Base-by-base conservation (phyloP, 179 eudicot genomes). In the Drosera spatulata region DNA sequence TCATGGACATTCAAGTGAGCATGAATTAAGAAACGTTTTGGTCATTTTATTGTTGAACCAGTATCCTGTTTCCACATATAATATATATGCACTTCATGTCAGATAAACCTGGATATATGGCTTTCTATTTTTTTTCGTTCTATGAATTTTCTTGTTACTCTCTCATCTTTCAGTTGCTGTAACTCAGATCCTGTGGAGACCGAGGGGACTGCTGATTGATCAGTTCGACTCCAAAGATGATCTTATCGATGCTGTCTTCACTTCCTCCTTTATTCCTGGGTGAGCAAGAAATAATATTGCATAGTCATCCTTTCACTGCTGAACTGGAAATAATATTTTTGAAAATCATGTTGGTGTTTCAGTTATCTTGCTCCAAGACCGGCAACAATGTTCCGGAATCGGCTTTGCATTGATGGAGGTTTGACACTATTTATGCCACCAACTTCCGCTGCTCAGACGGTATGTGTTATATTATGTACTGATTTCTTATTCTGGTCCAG, bases 241-340 rank as follows among this genome's bases (percentile, higher is more conserved):
- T 79, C 86, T 94, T 61, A 86, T 94, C 61, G 81, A 94, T 75
- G 99, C 99, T 33, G 80, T 94, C 46, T 59, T 94, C 62, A 94
- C 99, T 15, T 94, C 99, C 42, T 94, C 99, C 59, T 94, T 94
- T 60, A 90, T 94, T 66, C 99, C 99, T 37, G 99, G 97, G 97
- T 90, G 72, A 54, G 71, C 41, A 53, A 52, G 37, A 14, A 40
- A 59, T 10, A 47, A 53, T 15, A 12, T 50, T 65, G 45, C 48
- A 44, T 66, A 6, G 10, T 13, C 44, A 53, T 58, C 37, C 33
- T 50, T 57, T 41, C 38, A 43, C 13, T 59, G 49, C 33, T 22
- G 56, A 52, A 52, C 55, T 37, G 57, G 55, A 54, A 56, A 53
- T 47, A 69, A 59, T 46, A 66, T n/a, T 51, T 41, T 5, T 41